Conservation (phyloP, 1,139 yeast genomes). For the Pichiaceae sp. region DNA sequence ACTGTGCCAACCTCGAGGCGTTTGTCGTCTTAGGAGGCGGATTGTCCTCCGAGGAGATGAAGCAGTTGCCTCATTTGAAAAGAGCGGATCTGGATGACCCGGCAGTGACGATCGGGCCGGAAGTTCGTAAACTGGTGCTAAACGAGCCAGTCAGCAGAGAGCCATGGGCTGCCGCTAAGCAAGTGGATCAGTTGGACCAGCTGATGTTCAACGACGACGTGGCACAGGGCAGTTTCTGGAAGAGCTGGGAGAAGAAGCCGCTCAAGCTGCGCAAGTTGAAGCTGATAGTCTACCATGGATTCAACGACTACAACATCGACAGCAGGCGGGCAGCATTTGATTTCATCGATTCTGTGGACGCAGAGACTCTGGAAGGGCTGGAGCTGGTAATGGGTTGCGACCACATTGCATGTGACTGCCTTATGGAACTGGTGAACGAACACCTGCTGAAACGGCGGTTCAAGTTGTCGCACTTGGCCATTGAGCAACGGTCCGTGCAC, state of each 20-base stretch:
- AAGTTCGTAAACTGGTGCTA: not conserved
- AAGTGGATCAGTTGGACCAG: slow-evolving; percentile 3
- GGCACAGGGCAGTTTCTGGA: slow-evolving; percentile 27
- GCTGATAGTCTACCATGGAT: slow-evolving; percentile 34
- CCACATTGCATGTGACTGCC: slow-evolving; percentile 35
- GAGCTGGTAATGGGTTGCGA: slow-evolving; percentile 40
- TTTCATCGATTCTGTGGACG: slow-evolving; percentile 23
- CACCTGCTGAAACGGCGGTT: slow-evolving; percentile 17
- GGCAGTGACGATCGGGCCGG: not conserved
- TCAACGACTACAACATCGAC: slow-evolving; percentile 26
- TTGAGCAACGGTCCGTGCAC: slow-evolving; percentile 37
- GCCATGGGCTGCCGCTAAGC: not conserved
- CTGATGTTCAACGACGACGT: slow-evolving; percentile 24
- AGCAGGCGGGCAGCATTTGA: slow-evolving; percentile 22
- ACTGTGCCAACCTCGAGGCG: slow-evolving; percentile 15
- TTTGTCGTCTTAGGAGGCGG: slow-evolving; percentile 7
- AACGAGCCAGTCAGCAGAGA: not conserved
- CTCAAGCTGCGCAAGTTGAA: slow-evolving; percentile 24
- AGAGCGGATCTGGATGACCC: slow-evolving; percentile 16
- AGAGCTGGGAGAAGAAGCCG: slow-evolving; percentile 12
- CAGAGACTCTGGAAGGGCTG: slow-evolving; percentile 23
- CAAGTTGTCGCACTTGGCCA: slow-evolving; percentile 30
- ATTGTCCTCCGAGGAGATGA: slow-evolving; percentile 7
- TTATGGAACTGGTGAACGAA: slow-evolving; percentile 28
- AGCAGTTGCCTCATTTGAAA: slow-evolving; percentile 6